Base-by-base conservation (phyloP, 2,329 filamentous ascomycete genomes). In the Cladosporium velox region DNA sequence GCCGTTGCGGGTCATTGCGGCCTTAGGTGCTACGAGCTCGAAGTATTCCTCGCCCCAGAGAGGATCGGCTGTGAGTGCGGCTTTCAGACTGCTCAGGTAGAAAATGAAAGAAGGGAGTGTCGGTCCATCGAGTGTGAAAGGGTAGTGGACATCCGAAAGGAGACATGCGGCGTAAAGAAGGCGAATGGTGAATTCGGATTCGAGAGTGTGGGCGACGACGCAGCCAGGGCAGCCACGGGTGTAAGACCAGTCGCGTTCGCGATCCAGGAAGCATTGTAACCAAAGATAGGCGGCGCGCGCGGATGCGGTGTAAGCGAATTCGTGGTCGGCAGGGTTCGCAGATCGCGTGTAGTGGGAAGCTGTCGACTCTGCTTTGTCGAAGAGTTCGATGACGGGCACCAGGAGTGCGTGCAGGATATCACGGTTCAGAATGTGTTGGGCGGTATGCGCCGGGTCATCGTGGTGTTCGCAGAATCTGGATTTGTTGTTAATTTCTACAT, bases 371-470 rank as follows among this genome's bases (percentile, higher is more conserved):
- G 86, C 84, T 68, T 84, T 83, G 66, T 81, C 79, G 75, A 84
- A 85, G 63, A 88, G 80, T 67, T 85, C 79, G 38, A 86, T 84
- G 10, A 88, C 77, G n/a, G 86, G 86, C 59, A 86, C 82, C 62
- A 87, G 80, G 15, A 87, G 79, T 38, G 85, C 85, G 70, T 87
- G 85, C 63, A 87, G 82, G 63, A 87, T 81, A 67, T 87, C 85
- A 71, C 86, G 85, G 69, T 87, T 84, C 24, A 87, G 79, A 15
- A 84, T 75, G 51, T 57, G 32, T 12, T 55, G 35, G 10, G 61
- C 21, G 24, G 38, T 44, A 26, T 32, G 32, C 21, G 61, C 34
- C 14, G 61, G 61, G 32, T 64, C 51, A 11, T 72, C 67, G 68
- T 84, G 82, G 15, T 75, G 66, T 35, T 74, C 65, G 75, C 82